A percentile compares a stretch with the other conserved stretches of the same genome.
These are phyloP conservation scores for Cardamine chenopodiifolia DNA, from an alignment of 345 rosid species.

Conservation along the genomic window DNA sequence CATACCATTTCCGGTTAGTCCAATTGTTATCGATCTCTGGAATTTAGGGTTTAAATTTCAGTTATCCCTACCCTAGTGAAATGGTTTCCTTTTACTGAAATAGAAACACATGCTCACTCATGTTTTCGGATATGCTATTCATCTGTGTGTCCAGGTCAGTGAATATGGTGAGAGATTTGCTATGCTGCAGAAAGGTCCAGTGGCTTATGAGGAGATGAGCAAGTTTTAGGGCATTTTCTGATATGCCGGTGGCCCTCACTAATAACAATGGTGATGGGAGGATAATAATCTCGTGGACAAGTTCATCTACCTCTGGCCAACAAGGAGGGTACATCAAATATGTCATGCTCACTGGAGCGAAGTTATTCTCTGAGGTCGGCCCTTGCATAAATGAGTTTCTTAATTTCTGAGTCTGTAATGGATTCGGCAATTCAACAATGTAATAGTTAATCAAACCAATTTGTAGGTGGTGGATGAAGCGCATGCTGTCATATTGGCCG, in stretches of 20 bases:
- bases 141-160: constrained; percentile 58
- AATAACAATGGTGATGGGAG: constrained; percentile 85
- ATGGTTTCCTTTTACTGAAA: too few species aligned
- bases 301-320: constrained; percentile 47
- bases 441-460: constrained; percentile 22
- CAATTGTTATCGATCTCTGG: too few species aligned
- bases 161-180: constrained; percentile 69
- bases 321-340: constrained; percentile 73
- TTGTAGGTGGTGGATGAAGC: constrained; percentile 79
- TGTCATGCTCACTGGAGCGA: constrained; percentile 89
- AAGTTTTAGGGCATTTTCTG: constrained; percentile 72
- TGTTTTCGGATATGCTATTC: too few species aligned
- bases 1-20: constrained; percentile 1
- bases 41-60: too few species aligned
- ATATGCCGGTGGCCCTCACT: constrained; percentile 69
- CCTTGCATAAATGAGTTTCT: constrained; percentile 13
- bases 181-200: constrained; percentile 50
- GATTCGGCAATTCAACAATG: constrained; percentile 13
- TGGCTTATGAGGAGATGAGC: constrained; percentile 53
- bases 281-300: constrained; percentile 72
- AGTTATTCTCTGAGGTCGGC: constrained; percentile 84
- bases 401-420: not conserved
- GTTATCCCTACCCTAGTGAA: too few species aligned
- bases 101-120: too few species aligned
- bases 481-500: constrained; percentile 82